These are phyloP conservation scores for Tetrapisispora fleetii DNA, from an alignment of 805 yeast genomes.

Conservation along the genomic window DNA sequence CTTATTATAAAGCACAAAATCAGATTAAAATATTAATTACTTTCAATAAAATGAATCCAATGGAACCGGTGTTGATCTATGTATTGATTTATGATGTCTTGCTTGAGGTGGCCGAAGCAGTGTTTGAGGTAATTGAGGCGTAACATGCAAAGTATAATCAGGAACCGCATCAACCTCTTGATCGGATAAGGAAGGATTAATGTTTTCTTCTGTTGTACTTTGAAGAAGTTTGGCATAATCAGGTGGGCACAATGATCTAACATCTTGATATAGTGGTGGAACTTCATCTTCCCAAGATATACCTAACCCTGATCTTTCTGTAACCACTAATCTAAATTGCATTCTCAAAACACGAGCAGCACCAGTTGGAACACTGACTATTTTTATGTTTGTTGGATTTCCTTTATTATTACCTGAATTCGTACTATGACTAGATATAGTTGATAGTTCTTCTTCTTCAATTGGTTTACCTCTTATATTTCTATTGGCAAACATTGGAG, in stretches of 20 bases:
- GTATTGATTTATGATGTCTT: slow-evolving; percentile 2
- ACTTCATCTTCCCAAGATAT: slow-evolving; percentile 99
- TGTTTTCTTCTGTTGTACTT: neutral
- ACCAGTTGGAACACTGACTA: slow-evolving; percentile 76
- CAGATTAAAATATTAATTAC: neutral
- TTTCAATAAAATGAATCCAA: neutral
- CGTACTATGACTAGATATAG: slow-evolving; percentile 5
- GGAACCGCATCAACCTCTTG: neutral
- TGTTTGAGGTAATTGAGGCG: neutral
- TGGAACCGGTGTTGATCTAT: neutral
- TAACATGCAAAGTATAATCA: neutral
- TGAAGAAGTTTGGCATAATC: slow-evolving; percentile 39
- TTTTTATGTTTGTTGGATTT: slow-evolving; percentile 6
- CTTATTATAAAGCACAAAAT: neutral
- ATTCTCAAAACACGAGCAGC: slow-evolving; percentile 89
- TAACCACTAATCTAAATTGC: slow-evolving; percentile 78
- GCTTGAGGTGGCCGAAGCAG: slow-evolving; percentile 6
- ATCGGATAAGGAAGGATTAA: neutral
- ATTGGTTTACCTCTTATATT: slow-evolving; percentile 15
- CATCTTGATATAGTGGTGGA: slow-evolving; percentile 90
- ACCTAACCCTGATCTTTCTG: slow-evolving; percentile 91
- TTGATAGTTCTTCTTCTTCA: slow-evolving; percentile 15
- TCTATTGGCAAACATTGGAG: slow-evolving; percentile 35
- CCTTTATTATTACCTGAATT: neutral
- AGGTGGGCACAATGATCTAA: slow-evolving; percentile 79